phyloP scores from a whole-genome alignment of 257 asterid species.

The Linaria vulgaris region DNA sequence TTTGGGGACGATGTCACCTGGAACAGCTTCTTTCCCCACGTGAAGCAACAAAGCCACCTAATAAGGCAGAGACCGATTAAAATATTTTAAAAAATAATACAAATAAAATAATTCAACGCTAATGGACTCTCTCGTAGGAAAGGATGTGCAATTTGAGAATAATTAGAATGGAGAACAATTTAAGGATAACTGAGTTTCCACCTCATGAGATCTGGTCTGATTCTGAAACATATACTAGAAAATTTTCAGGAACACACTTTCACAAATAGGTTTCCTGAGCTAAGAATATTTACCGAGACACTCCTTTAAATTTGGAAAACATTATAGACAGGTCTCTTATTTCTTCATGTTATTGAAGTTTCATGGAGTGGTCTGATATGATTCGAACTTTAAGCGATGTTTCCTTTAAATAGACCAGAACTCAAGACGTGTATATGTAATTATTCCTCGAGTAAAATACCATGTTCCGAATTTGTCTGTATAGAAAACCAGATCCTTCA shows the following conservation, averaged over 20 bases:
- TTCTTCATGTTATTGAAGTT: no score
- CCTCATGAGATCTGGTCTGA: no score
- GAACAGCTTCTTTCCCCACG: slow-evolving; percentile 85
- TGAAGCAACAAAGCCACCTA: slow-evolving; percentile 89
- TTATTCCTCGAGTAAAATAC: slow-evolving; percentile 32
- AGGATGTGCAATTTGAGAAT: not conserved
- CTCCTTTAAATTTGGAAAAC: no score
- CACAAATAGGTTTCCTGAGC: no score
- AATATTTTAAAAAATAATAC: not conserved
- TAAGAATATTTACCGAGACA: no score
- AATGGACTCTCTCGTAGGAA: slow-evolving; percentile 1
- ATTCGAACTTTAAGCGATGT: no score
- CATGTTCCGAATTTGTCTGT: slow-evolving; percentile 95
- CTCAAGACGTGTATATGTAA: no score
- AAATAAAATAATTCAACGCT: not conserved
- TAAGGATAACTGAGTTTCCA: not conserved
- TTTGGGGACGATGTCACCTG: slow-evolving; percentile 55
- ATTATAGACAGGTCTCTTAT: no score
- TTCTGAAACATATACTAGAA: no score
- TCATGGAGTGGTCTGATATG: no score
- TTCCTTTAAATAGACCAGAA: no score
- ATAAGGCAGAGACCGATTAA: not conserved
- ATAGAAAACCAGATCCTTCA: slow-evolving; percentile 91
- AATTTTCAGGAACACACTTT: no score
- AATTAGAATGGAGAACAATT: not conserved